Conservation (phyloP, 1,139 yeast species). For the Hanseniaspora sp. region DNA sequence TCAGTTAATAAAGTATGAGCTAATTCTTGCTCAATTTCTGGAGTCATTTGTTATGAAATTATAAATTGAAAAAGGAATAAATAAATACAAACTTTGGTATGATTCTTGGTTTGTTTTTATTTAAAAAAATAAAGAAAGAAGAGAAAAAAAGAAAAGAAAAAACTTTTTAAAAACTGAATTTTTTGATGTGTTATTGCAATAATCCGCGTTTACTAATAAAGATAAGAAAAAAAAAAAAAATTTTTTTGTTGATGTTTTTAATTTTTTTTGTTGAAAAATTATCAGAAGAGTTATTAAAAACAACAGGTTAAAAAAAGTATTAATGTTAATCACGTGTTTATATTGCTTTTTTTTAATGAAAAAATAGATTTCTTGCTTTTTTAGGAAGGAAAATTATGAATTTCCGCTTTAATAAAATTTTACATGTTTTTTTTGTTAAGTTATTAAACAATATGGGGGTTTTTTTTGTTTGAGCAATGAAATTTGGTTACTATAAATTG, state of each 20-base stretch:
- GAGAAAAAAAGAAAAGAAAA: neutral
- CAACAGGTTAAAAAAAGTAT: neutral
- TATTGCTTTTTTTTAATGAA: neutral
- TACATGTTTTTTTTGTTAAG: too few species aligned
- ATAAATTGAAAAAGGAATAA: neutral
- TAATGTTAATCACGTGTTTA: neutral
- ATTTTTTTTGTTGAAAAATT: neutral
- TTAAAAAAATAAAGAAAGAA: neutral
- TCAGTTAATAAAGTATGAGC: constrained; percentile 91
- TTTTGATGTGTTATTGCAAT: neutral
- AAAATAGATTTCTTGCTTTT: too few species aligned
- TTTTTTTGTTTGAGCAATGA: too few species aligned
- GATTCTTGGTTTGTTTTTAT: neutral
- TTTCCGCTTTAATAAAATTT: too few species aligned
- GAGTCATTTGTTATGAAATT: constrained; percentile 50
- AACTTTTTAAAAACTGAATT: neutral
- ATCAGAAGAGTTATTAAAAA: neutral
- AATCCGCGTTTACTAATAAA: neutral
- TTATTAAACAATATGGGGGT: neutral
- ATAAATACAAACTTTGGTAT: neutral
- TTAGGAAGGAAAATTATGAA: too few species aligned
- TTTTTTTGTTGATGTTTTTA: neutral
- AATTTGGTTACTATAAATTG: too few species aligned
- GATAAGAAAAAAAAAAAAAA: neutral
- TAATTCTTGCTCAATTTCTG: constrained; percentile 94